Evolutionary conservation across 805 yeast genomes (phyloP).

Genomic region (Yarrowia porcina): DNA sequence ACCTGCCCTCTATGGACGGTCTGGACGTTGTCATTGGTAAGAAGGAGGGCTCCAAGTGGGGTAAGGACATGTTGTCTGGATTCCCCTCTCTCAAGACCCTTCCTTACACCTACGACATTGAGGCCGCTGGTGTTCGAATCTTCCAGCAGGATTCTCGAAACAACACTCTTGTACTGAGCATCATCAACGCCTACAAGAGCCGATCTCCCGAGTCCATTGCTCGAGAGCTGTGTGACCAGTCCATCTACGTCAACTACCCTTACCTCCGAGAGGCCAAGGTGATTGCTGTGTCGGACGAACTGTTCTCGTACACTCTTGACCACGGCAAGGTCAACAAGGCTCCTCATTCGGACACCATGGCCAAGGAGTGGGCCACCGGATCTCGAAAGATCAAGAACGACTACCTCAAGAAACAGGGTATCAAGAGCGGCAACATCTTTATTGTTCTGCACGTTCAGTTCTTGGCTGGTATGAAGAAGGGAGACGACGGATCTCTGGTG

Average conservation of each 20-base stretch:
- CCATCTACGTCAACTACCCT: constrained; percentile 87
- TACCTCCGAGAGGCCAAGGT: constrained; percentile 76
- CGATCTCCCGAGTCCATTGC: constrained; percentile 60
- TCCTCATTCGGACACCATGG: constrained; percentile 48
- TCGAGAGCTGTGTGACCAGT: constrained; percentile 54
- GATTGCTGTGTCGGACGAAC: constrained; percentile 56
- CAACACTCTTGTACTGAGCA: constrained; percentile 68
- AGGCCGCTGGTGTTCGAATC: constrained; percentile 62
- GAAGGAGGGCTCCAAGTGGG: constrained; percentile 61
- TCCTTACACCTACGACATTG: constrained; percentile 48
- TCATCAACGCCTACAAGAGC: constrained; percentile 47
- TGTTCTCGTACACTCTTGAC: constrained; percentile 43
- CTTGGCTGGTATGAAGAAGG: constrained; percentile 74
- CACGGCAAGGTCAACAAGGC: constrained; percentile 32
- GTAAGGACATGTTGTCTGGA: constrained; percentile 75
- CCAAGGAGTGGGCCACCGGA: constrained; percentile 46
- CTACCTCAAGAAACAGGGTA: constrained; percentile 54
- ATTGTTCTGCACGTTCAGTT: constrained; percentile 68
- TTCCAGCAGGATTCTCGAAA: constrained; percentile 84
- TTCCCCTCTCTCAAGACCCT: constrained; percentile 81
- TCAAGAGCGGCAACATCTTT: constrained; percentile 50
- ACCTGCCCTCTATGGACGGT: constrained; percentile 49
- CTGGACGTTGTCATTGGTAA: constrained; percentile 47
- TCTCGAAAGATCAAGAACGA: constrained; percentile 42
- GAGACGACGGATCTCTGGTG: constrained; percentile 65